These are phyloP conservation scores for Rhodotorula sp. DNA, from an alignment of 1,284 basidiomycete genomes.

Conservation along the genomic window DNA sequence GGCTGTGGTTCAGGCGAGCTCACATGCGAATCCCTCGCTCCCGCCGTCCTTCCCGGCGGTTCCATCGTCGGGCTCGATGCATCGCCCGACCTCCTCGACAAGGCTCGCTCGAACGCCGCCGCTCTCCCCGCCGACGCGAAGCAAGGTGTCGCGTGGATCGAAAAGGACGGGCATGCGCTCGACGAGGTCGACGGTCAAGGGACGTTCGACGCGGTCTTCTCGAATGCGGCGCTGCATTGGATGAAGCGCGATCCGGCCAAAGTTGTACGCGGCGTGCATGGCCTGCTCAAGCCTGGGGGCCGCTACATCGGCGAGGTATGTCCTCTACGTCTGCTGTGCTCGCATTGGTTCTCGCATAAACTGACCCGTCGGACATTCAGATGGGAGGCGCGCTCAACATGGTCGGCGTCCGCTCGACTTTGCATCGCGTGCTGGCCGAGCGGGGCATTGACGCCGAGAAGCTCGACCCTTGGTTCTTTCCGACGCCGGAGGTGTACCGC, in stretches of 20 bases:
- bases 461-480: conserved; percentile 81
- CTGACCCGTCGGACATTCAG: not conserved
- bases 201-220: conserved; percentile 63
- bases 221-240: conserved; percentile 79
- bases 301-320: conserved; percentile 64
- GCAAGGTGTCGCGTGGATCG: conserved; percentile 5
- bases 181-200: conserved; percentile 42
- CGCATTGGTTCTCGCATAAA: not conserved
- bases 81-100: conserved; percentile 62
- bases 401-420: conserved; percentile 63
- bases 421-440: conserved; percentile 61
- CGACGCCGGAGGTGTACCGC: conserved; percentile 66
- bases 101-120: conserved; percentile 59
- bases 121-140: conserved; percentile 53
- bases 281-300: conserved; percentile 67
- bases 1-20: conserved; percentile 82
- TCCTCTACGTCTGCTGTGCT: not conserved
- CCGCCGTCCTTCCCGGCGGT: conserved; percentile 51
- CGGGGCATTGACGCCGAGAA: conserved; percentile 62
- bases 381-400: conserved; percentile 75
- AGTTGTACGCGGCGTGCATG: conserved; percentile 63
- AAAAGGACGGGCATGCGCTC: conserved; percentile 59
- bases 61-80: conserved; percentile 67
- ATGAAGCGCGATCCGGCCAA: conserved; percentile 70
- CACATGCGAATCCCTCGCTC: conserved; percentile 50